Evolutionary conservation across 305 asterid genomes (phyloP), one percentile per base, ranked within the genome.

Genomic region (Rubia tinctorum): DNA sequence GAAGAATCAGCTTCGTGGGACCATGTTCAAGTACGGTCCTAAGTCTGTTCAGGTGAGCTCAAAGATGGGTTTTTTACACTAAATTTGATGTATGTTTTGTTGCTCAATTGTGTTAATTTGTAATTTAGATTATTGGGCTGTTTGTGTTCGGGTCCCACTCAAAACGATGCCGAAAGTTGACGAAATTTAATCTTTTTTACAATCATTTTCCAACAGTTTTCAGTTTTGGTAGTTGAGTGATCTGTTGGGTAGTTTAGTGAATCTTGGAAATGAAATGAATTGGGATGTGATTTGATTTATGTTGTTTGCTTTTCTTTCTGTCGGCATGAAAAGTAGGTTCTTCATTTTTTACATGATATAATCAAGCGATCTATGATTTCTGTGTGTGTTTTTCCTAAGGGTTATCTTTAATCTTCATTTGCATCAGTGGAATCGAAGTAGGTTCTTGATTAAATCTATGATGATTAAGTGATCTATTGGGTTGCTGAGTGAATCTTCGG

Each of bases 21-120:
- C 86, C 82, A 89, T 91, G 93, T 91, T 94, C 66, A 94, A 90
- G 87, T 91, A 94, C 78, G 97, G 97, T 25, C 87, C 93, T 15
- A 86, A 91, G 53, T 56, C 97, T 47, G 78, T 89, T 80, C 98
- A 93, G 97, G 98, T 93, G n/a, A 2, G 70, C 58, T 14, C 18
- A 42, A 39, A 49, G 39, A 44, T 17, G 53, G 56, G 44, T 40
- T 6, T 8, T 7, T 45, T n/a, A n/a, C 1, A n/a, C 0, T 39
- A 6, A 37, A 11, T 63, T 10, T 30, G 7, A 17, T 74, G 10
- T 22, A 1, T 60, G 0, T 65, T 1, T 30, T 23, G 18, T 55
- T 4, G 37, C 40, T 12, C 13, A 39, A 23, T 18, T 6, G 18
- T 62, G 67, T 30, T 11, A 60, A 60, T 60, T 6, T 62, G 17